phyloP scores from a whole-genome alignment of 2,329 filamentous ascomycete genomes.

The Apiospora pterosperma region DNA sequence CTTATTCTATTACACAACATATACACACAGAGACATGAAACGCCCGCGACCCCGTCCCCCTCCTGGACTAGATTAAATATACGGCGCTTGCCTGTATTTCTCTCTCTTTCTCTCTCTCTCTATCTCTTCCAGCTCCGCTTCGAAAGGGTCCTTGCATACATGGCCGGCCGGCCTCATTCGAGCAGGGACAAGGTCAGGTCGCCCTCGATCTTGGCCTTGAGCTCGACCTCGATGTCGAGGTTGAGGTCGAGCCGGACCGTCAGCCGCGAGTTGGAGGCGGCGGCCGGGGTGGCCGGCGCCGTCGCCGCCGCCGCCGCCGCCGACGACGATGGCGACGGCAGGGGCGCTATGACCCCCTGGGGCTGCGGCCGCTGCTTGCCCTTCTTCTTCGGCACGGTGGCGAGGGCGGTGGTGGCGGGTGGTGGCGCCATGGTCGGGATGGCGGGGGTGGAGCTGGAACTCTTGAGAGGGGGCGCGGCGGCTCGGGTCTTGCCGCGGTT shows the following conservation, averaged over 20 bases:
- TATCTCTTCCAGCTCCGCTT: too few species aligned
- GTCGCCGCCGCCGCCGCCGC: background rate
- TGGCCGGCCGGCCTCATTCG: too few species aligned
- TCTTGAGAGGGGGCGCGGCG: background rate
- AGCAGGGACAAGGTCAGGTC: slow-evolving; percentile 73
- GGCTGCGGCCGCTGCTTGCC: background rate
- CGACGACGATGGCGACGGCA: background rate
- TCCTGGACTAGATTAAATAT: background rate
- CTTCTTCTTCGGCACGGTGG: background rate
- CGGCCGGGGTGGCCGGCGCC: background rate
- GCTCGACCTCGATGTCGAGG: slow-evolving; percentile 77
- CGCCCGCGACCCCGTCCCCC: too few species aligned
- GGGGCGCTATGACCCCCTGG: background rate
- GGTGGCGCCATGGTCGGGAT: background rate
- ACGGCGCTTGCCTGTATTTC: background rate
- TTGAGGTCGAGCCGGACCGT: slow-evolving; percentile 64
- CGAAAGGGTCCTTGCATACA: too few species aligned
- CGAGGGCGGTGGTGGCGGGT: background rate
- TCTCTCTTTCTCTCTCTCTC: background rate
- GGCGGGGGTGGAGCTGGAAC: background rate
- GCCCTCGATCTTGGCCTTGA: slow-evolving; percentile 82
- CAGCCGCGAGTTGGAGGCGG: background rate
- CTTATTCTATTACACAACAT: background rate
- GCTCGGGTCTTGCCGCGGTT: background rate
- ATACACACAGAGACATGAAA: background rate